Conservation (phyloP, 1,284 basidiomycete genomes). For the Ganoderma resinaceum region DNA sequence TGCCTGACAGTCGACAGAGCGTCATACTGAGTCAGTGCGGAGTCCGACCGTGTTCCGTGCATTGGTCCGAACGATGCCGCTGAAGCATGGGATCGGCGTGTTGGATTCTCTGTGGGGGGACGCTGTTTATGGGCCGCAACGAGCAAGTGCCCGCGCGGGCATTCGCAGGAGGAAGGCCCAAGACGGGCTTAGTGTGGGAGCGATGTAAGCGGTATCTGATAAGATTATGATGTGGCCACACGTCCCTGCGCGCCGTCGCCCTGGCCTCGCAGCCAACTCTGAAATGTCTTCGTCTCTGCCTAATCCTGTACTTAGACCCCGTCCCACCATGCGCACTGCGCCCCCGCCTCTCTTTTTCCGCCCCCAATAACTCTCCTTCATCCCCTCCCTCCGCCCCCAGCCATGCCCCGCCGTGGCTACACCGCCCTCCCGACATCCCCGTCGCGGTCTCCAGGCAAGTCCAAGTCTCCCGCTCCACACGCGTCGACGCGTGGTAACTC, state of each 20-base stretch:
- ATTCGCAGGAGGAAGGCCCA: neutral
- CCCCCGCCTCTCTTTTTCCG: slow-evolving; percentile 1
- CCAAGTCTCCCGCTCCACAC: neutral
- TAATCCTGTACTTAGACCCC: slow-evolving; percentile 2
- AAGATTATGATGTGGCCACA: slow-evolving; percentile 23
- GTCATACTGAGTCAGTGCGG: neutral
- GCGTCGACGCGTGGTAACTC: neutral
- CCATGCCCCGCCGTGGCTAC: slow-evolving; percentile 28
- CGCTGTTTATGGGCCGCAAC: neutral
- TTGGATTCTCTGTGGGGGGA: neutral
- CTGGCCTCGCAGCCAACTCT: neutral
- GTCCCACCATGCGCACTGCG: slow-evolving; percentile 15
- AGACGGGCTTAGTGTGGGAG: neutral
- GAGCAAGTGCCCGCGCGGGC: neutral
- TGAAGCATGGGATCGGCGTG: neutral
- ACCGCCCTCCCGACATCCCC: slow-evolving; percentile 25
- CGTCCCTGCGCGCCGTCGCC: neutral
- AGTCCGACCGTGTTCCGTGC: neutral
- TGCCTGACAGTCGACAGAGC: neutral
- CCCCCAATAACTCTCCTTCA: slow-evolving; percentile 5
- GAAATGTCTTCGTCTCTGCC: neutral
- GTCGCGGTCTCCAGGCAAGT: slow-evolving; percentile 22
- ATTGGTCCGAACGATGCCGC: neutral
- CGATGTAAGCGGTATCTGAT: slow-evolving; percentile 27
- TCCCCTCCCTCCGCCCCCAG: neutral